phyloP scores from a whole-genome alignment of 148 eudicot species.

The Pouteria glomerata region DNA sequence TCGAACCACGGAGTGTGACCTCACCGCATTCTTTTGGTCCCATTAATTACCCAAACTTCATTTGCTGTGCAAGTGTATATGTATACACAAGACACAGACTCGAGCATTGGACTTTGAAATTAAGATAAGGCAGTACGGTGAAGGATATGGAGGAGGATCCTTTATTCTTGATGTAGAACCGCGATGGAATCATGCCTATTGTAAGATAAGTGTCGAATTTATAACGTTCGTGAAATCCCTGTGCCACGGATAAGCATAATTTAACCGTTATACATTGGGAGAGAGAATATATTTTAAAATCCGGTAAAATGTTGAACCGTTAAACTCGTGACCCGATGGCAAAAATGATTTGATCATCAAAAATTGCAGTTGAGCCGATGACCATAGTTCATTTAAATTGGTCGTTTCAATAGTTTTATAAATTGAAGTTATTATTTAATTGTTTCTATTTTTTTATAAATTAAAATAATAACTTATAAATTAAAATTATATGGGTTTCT shows the following conservation, averaged over 20 bases:
- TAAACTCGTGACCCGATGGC: too few species aligned
- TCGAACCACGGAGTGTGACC: neutral
- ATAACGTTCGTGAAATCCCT: conserved; percentile 2
- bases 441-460: too few species aligned
- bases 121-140: neutral
- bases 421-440: too few species aligned
- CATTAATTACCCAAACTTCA: neutral
- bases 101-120: neutral
- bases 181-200: neutral
- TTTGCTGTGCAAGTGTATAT: neutral
- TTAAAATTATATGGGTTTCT: too few species aligned
- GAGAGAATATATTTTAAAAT: too few species aligned
- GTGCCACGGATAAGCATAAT: neutral
- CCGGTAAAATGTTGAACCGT: too few species aligned
- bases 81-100: neutral
- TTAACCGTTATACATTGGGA: neutral
- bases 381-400: too few species aligned
- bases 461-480: too few species aligned
- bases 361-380: too few species aligned
- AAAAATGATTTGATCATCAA: too few species aligned
- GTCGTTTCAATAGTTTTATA: too few species aligned
- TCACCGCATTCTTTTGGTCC: neutral
- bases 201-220: neutral
- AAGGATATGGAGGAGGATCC: neutral
- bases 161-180: neutral